Evolutionary conservation across 1,284 basidiomycete species (phyloP).

Genomic region (Schizopora paradoxa): DNA sequence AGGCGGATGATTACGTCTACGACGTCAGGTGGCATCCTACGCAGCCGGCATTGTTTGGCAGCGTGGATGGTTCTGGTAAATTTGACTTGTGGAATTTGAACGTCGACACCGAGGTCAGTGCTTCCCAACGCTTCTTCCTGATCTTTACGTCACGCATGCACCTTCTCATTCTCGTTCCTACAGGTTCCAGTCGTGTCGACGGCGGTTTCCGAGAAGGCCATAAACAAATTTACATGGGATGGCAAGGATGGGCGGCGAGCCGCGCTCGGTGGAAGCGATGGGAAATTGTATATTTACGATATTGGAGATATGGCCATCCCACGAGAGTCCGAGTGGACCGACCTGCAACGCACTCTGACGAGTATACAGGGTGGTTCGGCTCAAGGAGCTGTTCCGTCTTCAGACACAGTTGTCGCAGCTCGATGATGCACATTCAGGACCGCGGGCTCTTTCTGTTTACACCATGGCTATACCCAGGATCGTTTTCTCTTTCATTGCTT

Average conservation of each 20-base stretch:
- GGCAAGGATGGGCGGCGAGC: constrained; percentile 77
- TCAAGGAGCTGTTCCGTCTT: constrained; percentile 41
- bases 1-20: constrained; percentile 98
- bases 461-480: too few species aligned
- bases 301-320: constrained; percentile 86
- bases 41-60: constrained; percentile 92
- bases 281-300: constrained; percentile 90
- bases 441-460: too few species aligned
- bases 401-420: too few species aligned
- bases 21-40: constrained; percentile 96
- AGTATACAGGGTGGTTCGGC: constrained; percentile 38
- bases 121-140: constrained; percentile 5
- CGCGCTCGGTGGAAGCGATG: constrained; percentile 88
- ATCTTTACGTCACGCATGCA: constrained; percentile 10
- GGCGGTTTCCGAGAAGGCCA: constrained; percentile 66
- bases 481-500: too few species aligned
- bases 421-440: too few species aligned
- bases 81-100: constrained; percentile 98
- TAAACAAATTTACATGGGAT: constrained; percentile 97
- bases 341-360: constrained; percentile 77
- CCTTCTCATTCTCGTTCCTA: constrained; percentile 11
- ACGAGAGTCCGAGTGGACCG: constrained; percentile 83
- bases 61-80: constrained; percentile 89
- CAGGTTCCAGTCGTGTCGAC: constrained; percentile 82
- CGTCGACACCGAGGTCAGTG: constrained; percentile 82